Percentiles rank a stretch among this genome's conserved stretches.
Conservation (phyloP, 768 basidiomycete genomes). For the Russula ochroleuca region DNA sequence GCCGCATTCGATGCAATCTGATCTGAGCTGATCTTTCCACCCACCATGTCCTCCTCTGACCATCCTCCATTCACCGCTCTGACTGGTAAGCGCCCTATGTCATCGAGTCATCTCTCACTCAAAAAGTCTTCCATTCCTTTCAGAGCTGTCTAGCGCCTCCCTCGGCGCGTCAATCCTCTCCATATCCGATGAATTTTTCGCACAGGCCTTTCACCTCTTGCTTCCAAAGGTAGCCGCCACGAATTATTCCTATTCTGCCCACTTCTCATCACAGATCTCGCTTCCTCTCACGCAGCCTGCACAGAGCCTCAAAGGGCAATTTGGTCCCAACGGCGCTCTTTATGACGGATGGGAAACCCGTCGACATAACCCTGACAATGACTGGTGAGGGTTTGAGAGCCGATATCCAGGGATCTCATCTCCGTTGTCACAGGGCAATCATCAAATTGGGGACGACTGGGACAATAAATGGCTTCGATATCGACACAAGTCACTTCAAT, state of each 20-base stretch:
- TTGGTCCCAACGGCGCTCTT: constrained; percentile 91
- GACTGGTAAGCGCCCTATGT: constrained; percentile 43
- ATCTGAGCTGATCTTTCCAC: neutral
- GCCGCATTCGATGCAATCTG: neutral
- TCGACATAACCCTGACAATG: constrained; percentile 81
- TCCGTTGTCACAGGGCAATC: constrained; percentile 61
- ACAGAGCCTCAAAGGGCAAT: constrained; percentile 88
- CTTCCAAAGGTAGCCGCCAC: constrained; percentile 58
- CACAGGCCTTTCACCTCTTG: constrained; percentile 76
- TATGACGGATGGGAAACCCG: constrained; percentile 94
- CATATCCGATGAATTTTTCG: constrained; percentile 96
- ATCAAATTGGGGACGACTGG: constrained; percentile 81
- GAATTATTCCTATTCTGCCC: neutral
- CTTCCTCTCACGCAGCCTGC: constrained; percentile 55
- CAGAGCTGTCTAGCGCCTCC: constrained; percentile 86
- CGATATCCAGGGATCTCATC: neutral
- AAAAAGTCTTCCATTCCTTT: neutral
- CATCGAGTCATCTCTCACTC: neutral
- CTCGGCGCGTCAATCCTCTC: constrained; percentile 71
- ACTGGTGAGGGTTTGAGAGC: constrained; percentile 58
- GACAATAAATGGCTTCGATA: constrained; percentile 74
- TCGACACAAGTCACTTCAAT: constrained; percentile 94
- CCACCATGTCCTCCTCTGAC: neutral
- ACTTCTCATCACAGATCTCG: constrained; percentile 3
- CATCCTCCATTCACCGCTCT: constrained; percentile 39